phyloP scores from a whole-genome alignment of 2,329 filamentous ascomycete species.

The Didymella lethalis region DNA sequence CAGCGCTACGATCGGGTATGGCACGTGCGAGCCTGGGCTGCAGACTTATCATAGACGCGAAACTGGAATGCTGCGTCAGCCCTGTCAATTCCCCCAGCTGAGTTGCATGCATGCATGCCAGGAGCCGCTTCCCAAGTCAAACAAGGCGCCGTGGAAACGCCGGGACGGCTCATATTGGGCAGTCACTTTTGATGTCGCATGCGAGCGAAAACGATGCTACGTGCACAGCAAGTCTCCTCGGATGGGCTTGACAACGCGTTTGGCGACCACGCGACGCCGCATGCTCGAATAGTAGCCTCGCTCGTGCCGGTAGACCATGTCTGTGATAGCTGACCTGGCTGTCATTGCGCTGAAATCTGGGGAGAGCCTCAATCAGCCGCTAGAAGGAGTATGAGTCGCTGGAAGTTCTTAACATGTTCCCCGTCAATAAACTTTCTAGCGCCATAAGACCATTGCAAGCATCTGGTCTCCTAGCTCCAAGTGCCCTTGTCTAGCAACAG shows the following conservation, averaged over 20 bases:
- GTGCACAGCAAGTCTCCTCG: not conserved
- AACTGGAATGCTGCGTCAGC: not conserved
- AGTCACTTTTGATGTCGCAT: not conserved
- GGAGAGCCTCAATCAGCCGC: not conserved
- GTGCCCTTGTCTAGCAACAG: constrained; percentile 4
- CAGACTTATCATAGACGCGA: not conserved
- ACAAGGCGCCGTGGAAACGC: constrained; percentile 2
- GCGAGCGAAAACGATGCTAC: not conserved
- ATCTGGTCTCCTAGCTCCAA: not conserved
- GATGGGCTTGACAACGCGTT: not conserved
- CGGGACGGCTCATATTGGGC: not conserved
- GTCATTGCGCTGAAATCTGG: not conserved
- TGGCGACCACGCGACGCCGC: not conserved
- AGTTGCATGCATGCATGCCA: not conserved
- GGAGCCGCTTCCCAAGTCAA: not conserved
- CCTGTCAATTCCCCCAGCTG: not conserved
- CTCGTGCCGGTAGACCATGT: not conserved
- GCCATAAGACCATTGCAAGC: constrained; percentile 1
- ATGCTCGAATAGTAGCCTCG: not conserved
- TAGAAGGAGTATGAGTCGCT: constrained; percentile 3
- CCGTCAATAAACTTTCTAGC: constrained; percentile 8
- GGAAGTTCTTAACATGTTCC: not conserved
- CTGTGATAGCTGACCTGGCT: not conserved
- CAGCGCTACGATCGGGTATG: not conserved
- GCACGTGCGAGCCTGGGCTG: not conserved